Percentiles rank a stretch among this genome's conserved stretches.
phyloP scores from a whole-genome alignment of 2,329 filamentous ascomycete species.

The Ophiocordyceps camponoti-leonardi region DNA sequence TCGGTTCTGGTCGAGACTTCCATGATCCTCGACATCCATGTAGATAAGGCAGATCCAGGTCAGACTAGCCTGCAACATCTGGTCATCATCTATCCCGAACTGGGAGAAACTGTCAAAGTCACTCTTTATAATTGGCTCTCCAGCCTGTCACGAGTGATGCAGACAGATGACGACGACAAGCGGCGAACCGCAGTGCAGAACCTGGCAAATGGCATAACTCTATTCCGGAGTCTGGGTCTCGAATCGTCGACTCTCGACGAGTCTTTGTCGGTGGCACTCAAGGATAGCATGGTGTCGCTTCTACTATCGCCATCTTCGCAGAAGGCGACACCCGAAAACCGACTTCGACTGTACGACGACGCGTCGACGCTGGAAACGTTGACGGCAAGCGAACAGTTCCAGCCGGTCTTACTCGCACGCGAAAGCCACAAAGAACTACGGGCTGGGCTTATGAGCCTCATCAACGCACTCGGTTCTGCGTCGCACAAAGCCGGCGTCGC shows the following conservation, averaged over 20 bases:
- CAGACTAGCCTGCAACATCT: constrained; percentile 42
- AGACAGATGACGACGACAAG: constrained; percentile 61
- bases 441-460: constrained; percentile 37
- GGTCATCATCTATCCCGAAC: constrained; percentile 40
- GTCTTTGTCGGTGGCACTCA: constrained; percentile 48
- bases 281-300: constrained; percentile 50
- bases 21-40: constrained; percentile 44
- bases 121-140: constrained; percentile 68
- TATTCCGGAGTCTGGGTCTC: constrained; percentile 46
- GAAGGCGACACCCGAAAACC: constrained; percentile 4
- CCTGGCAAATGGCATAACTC: constrained; percentile 53
- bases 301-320: constrained; percentile 10
- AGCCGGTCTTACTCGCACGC: constrained; percentile 42
- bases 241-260: constrained; percentile 51
- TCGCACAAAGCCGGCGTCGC: constrained; percentile 44
- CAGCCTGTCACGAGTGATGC: constrained; percentile 67
- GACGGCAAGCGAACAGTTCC: constrained; percentile 23
- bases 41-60: constrained; percentile 21
- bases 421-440: constrained; percentile 50
- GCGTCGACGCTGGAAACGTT: constrained; percentile 3
- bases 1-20: constrained; percentile 66
- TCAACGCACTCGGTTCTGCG: constrained; percentile 35
- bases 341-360: constrained; percentile 13
- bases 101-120: constrained; percentile 48
- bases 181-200: constrained; percentile 60